Conservation (phyloP, 176 grass and related monocot species). For the Pontederia crassipes region DNA sequence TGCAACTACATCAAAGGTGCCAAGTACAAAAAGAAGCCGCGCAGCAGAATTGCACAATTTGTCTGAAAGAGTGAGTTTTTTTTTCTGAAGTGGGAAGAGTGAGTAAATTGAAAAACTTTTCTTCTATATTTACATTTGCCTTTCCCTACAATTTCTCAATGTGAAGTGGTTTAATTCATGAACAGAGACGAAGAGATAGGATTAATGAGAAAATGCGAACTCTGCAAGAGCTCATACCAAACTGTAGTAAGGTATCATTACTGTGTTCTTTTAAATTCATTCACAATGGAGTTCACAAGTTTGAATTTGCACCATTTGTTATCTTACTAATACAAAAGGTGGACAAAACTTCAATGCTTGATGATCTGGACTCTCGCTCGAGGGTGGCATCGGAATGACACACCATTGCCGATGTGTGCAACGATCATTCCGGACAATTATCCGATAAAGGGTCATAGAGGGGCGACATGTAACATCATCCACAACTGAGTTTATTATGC, state of each 20-base stretch:
- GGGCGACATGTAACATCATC: no score
- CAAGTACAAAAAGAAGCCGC: slow-evolving; percentile 20
- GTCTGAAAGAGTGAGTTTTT: slow-evolving; percentile 26
- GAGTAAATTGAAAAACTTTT: neutral
- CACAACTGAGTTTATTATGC: no score
- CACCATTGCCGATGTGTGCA: no score
- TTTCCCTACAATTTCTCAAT: neutral
- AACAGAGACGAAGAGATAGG: slow-evolving; percentile 28
- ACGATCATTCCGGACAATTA: no score
- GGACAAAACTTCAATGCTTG: slow-evolving; percentile 28
- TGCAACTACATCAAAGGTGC: slow-evolving; percentile 5
- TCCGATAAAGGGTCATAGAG: no score
- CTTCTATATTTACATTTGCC: neutral
- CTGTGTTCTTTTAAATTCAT: neutral
- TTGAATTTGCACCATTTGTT: neutral
- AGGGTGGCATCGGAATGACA: no score
- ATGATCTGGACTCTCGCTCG: no score
- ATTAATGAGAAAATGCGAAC: slow-evolving; percentile 38
- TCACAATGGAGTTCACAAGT: neutral
- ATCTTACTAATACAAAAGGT: slow-evolving; percentile 6
- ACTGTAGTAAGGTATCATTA: slow-evolving; percentile 25
- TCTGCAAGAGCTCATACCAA: slow-evolving; percentile 33
- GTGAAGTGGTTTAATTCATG: neutral
- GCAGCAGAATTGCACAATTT: slow-evolving; percentile 33
- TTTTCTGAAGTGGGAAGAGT: slow-evolving; percentile 15